Base-by-base conservation (phyloP, 140 eudicot genomes). In the Ambrosia hybrid region DNA sequence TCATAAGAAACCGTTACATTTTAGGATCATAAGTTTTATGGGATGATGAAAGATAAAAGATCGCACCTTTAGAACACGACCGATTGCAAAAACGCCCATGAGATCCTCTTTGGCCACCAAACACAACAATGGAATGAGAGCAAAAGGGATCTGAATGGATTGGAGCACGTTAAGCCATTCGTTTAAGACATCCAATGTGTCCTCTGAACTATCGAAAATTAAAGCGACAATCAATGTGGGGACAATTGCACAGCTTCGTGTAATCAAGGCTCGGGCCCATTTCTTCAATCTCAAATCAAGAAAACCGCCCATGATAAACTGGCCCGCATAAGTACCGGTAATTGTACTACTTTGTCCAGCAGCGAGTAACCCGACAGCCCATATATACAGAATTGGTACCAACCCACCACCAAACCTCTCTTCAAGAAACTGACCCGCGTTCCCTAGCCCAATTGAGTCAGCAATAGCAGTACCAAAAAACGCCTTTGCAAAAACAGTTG, bases 331-430 rank as follows among this genome's bases (percentile, higher is more conserved):
- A 0, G 97, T 91, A 8, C 97, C 97, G 0, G 97, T 88, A 12
- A 91, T 88, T 0, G 97, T 91, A 79, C 96, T 88, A 78, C 97
- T 91, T 73, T 91, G 97, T 15, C 97, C 97, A 34, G 97, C 97
- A 12, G 97, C 97, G 37, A 91, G 56, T 17, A 92, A 48, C n/a
- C 98, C 98, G 3, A 89, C 79, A 4, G 88, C 98, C 98, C 98
- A 92, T 0, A 92, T 89, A 74, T 92, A 92, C 26, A 92, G 60
- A 79, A 92, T 89, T 5, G 98, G 98, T 16, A 89, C 76, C 51
- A 86, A 43, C 34, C 96, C 98, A 0, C 98, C 98, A 33, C 98
- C 98, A 65, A 67, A 92, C 78, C 74, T 89, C 6, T 89, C 89
- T 56, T 89, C 80, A 58, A 92, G 90, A 81, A 51, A 89, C 67